These are phyloP conservation scores for Licmophora abbreviata DNA, from an alignment of 108 stramenopile genomes.

Conservation along the genomic window DNA sequence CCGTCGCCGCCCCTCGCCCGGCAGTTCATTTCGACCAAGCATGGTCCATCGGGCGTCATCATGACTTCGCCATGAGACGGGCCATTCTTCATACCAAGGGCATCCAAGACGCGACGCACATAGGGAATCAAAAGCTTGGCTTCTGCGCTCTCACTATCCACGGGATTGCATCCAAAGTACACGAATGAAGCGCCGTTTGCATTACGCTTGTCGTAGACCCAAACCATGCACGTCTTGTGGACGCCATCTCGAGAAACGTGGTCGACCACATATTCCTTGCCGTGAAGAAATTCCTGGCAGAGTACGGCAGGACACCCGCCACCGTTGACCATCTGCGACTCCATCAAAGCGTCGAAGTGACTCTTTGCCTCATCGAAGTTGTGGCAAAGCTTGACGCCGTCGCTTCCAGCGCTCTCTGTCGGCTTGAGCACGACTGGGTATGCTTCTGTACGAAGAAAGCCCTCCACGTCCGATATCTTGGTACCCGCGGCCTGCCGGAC, in stretches of 20 bases:
- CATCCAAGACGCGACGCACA: constrained; percentile 64
- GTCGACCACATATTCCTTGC: constrained; percentile 91
- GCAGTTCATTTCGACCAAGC: constrained; percentile 78
- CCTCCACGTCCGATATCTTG: constrained; percentile 59
- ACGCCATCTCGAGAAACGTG: constrained; percentile 77
- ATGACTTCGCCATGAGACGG: constrained; percentile 80
- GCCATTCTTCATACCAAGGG: constrained; percentile 66
- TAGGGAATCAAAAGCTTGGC: constrained; percentile 80
- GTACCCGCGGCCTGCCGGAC: constrained; percentile 75
- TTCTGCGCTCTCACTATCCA: constrained; percentile 59
- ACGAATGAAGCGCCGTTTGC: constrained; percentile 79
- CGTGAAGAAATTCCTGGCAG: constrained; percentile 87
- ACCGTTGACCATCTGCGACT: constrained; percentile 80
- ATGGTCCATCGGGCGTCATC: constrained; percentile 71
- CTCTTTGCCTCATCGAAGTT: constrained; percentile 79
- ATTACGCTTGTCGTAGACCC: constrained; percentile 92
- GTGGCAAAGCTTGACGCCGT: constrained; percentile 89
- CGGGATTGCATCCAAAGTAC: constrained; percentile 70
- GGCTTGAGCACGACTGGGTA: constrained; percentile 92
- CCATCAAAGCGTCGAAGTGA: constrained; percentile 80
- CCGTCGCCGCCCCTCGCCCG: constrained; percentile 91
- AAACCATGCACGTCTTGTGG: constrained; percentile 87
- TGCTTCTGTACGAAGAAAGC: constrained; percentile 59
- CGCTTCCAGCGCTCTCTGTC: constrained; percentile 84
- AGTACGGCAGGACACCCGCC: constrained; percentile 79